Evolutionary conservation across 805 yeast genomes (phyloP), one percentile per base, ranked within the genome.

Genomic region (Candida montana): DNA sequence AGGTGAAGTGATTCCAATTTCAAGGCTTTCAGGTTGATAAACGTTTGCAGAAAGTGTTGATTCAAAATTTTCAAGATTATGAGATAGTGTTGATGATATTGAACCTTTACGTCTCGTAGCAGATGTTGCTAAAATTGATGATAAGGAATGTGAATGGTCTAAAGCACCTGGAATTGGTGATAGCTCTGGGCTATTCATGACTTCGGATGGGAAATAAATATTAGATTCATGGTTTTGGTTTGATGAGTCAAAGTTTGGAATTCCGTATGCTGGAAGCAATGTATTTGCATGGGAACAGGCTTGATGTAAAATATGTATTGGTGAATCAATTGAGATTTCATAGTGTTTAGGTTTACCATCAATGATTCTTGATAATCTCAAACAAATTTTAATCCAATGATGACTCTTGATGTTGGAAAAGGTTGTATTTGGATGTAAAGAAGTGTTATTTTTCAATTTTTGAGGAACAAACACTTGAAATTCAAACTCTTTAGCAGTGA

Each of bases 291-390:
- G 95, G 1, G 87, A 83, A 47, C 96, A 87, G 37, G 76, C 64
- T 7, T 82, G 78, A 37, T 90, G 80, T 38, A 90, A 65, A 5
- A 93, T 70, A 54, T 85, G 95, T 45, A 93, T 80, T 4, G 99
- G 99, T 3, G 96, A 86, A 62, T 93, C 99, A 42, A 93, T 91
- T 44, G 88, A 81, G 34, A 93, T 85, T 65, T 93, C 99, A 58
- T 84, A 93, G 58, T 89, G 97, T 58, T 90, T 93, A 35, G 95
- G 69, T 57, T 86, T 86, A 11, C 68, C 73, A 35, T 74, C 71
- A 33, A 83, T 80, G n/a, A 71, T 57, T 50, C 74, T 77, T 5
- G 95, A 85, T 31, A 93, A 68, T 39, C 98, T 67, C 39, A 93
- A 64, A 48, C 95, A 83, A 13, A 93, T 74, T 63, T 93, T 93